Percentiles rank a stretch among this genome's conserved stretches.
phyloP scores from a whole-genome alignment of 179 eudicot genomes.

The Beta lomatogona region DNA sequence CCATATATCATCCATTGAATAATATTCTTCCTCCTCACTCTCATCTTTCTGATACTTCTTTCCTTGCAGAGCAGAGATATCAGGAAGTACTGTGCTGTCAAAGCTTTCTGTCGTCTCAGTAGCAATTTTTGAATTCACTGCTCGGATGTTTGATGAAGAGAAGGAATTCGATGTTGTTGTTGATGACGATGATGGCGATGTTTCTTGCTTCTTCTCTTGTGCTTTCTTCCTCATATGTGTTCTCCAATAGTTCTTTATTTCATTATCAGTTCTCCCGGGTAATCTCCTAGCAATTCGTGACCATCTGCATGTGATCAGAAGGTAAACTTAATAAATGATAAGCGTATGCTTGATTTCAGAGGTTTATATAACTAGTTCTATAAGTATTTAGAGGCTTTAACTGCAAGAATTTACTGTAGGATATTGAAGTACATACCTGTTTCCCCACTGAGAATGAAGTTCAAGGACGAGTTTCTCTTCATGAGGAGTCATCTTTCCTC shows the following conservation, averaged over 20 bases:
- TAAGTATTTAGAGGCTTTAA: neutral
- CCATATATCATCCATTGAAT: conserved; percentile 93
- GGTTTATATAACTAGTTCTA: neutral
- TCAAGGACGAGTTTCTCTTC: conserved; percentile 81
- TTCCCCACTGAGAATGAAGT: conserved; percentile 89
- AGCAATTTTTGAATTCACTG: conserved; percentile 33
- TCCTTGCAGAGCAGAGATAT: conserved; percentile 36
- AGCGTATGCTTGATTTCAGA: neutral
- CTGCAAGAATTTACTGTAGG: conserved; percentile 3
- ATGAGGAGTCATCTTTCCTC: conserved; percentile 83
- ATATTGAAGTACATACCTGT: conserved; percentile 52
- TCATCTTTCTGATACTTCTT: conserved; percentile 25
- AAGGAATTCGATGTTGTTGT: conserved; percentile 50
- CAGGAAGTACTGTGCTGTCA: conserved; percentile 46
- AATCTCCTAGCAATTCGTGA: conserved; percentile 83
- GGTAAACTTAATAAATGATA: conserved; percentile 1
- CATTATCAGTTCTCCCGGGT: conserved; percentile 96
- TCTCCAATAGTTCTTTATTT: conserved; percentile 96
- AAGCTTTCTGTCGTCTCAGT: conserved; percentile 39
- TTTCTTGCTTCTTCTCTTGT: conserved; percentile 65
- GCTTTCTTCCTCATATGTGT: conserved; percentile 95
- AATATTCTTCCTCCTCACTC: conserved; percentile 34
- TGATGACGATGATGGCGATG: conserved; percentile 53
- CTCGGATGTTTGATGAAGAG: conserved; percentile 43
- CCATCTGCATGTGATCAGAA: conserved; percentile 56